Evolutionary conservation across 306 rosid species (phyloP).

Genomic region (Prosopis cineraria): DNA sequence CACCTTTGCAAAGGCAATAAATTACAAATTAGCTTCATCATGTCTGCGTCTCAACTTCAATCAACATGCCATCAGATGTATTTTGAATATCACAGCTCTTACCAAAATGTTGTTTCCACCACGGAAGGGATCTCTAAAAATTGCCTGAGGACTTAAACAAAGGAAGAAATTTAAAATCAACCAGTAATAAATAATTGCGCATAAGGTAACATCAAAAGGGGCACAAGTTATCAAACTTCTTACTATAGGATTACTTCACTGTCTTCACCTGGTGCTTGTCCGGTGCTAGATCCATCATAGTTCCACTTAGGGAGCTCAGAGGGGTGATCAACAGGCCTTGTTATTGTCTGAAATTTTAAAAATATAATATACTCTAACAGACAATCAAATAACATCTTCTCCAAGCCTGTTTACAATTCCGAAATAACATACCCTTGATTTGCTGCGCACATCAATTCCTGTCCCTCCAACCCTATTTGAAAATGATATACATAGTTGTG

Average conservation of each 20-base stretch:
- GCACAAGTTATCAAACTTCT: slow-evolving; percentile 42
- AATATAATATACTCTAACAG: slow-evolving; percentile 15
- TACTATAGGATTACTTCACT: slow-evolving; percentile 99
- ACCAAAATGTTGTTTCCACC: slow-evolving; percentile 99
- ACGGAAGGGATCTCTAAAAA: slow-evolving; percentile 95
- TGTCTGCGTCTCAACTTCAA: slow-evolving; percentile 33
- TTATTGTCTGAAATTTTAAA: slow-evolving; percentile 64
- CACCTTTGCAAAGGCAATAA: slow-evolving; percentile 60
- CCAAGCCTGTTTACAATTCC: slow-evolving; percentile 21
- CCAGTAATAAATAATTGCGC: slow-evolving; percentile 11
- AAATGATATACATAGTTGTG: slow-evolving; percentile 16
- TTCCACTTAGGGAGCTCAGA: slow-evolving; percentile 99
- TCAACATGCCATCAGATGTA: slow-evolving; percentile 17
- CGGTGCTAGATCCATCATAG: slow-evolving; percentile 98
- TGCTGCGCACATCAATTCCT: slow-evolving; percentile 95
- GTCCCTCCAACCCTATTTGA: slow-evolving; percentile 90
- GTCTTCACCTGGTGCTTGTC: slow-evolving; percentile 98
- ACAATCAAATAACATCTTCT: slow-evolving; percentile 1
- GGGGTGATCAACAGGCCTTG: slow-evolving; percentile 90
- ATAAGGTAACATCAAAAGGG: slow-evolving; percentile 11
- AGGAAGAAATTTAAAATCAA: slow-evolving; percentile 29
- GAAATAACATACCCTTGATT: slow-evolving; percentile 74
- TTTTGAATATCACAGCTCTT: slow-evolving; percentile 38
- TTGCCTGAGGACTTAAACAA: slow-evolving; percentile 84
- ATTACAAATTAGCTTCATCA: slow-evolving; percentile 27